Evolutionary conservation across 306 rosid species (phyloP).

Genomic region (Gastrolobium bilobum): DNA sequence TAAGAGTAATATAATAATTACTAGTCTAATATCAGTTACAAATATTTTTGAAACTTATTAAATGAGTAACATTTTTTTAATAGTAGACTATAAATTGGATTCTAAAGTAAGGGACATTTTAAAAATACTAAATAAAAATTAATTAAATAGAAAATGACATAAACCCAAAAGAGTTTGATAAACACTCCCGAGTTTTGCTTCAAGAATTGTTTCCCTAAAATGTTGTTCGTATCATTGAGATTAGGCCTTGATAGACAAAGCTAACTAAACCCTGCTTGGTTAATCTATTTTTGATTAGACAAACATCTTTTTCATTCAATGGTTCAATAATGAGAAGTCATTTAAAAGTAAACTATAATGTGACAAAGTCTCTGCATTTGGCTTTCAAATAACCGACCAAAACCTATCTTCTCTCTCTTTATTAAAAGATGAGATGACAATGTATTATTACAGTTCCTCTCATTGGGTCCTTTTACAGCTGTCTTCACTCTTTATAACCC

Average conservation of each 20-base stretch:
- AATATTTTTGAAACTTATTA: no score
- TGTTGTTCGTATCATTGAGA: neutral
- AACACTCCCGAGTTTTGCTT: no score
- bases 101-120: no score
- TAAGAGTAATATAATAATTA: no score
- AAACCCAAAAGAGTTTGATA: no score
- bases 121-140: no score
- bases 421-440: constrained; percentile 53
- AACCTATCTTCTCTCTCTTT: constrained; percentile 36
- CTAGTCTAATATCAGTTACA: no score
- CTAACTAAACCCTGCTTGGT: constrained; percentile 11
- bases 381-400: constrained; percentile 30
- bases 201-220: no score
- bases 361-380: constrained; percentile 42
- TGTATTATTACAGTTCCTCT: constrained; percentile 48
- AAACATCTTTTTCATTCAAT: constrained; percentile 38
- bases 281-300: constrained; percentile 4
- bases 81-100: no score
- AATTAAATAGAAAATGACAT: no score
- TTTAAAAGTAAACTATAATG: neutral
- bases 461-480: constrained; percentile 66
- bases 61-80: no score
- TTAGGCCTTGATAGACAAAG: constrained; percentile 13
- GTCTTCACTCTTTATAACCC: constrained; percentile 48
- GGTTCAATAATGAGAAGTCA: constrained; percentile 11